Conservation (phyloP, 2,329 filamentous ascomycete genomes). For the Fusarium hostae region DNA sequence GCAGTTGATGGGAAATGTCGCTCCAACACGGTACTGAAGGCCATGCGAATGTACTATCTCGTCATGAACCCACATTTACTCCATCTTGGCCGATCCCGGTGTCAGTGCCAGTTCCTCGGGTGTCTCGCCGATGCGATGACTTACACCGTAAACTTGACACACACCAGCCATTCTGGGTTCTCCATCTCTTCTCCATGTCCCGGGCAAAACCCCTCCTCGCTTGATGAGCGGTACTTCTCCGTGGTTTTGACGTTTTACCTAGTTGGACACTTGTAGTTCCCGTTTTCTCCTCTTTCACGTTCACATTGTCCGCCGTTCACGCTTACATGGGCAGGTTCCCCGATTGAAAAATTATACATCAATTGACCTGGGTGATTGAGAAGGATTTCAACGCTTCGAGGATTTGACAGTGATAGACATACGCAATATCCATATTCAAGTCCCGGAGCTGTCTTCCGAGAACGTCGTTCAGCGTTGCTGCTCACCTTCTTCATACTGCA, state of each 20-base stretch:
- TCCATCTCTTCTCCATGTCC: slow-evolving; percentile 26
- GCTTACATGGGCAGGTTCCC: slow-evolving; percentile 1
- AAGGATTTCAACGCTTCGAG: background rate
- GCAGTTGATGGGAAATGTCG: background rate
- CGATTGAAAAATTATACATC: slow-evolving; percentile 2
- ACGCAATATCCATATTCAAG: background rate
- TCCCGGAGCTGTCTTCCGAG: slow-evolving; percentile 32
- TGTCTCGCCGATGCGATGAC: slow-evolving; percentile 24
- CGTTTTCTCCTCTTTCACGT: slow-evolving; percentile 22
- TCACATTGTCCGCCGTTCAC: slow-evolving; percentile 1
- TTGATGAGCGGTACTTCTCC: slow-evolving; percentile 7
- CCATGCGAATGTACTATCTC: slow-evolving; percentile 24
- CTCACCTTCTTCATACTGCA: slow-evolving; percentile 4
- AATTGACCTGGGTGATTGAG: background rate
- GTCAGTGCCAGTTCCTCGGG: slow-evolving; percentile 42
- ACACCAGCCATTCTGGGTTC: slow-evolving; percentile 24
- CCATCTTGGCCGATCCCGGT: slow-evolving; percentile 36
- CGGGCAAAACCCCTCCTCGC: slow-evolving; percentile 32
- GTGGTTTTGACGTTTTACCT: slow-evolving; percentile 9
- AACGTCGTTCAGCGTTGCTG: slow-evolving; percentile 16
- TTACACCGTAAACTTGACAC: slow-evolving; percentile 23
- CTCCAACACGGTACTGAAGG: slow-evolving; percentile 4
- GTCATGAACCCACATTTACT: slow-evolving; percentile 29
- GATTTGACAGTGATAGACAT: background rate
- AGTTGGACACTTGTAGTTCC: slow-evolving; percentile 12